Percentiles rank a stretch among this genome's conserved stretches.
Evolutionary conservation across 768 basidiomycete species (phyloP).

Genomic region (Mycena amicta): DNA sequence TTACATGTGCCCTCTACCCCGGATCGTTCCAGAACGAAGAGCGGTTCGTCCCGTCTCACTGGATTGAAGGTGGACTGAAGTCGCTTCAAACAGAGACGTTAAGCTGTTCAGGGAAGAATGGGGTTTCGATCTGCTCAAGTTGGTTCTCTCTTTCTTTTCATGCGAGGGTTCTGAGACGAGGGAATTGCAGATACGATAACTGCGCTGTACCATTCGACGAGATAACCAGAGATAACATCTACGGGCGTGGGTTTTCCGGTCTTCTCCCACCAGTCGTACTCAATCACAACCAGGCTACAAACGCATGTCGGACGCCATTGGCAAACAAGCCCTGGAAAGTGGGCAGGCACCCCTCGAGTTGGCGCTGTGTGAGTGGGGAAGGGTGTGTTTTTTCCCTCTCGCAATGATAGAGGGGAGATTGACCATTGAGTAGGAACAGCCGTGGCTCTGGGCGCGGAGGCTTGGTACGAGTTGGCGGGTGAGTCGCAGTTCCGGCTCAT

Average conservation of each 20-base stretch:
- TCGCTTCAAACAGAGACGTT: constrained; percentile 48
- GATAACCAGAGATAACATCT: constrained; percentile 55
- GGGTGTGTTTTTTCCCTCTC: constrained; percentile 38
- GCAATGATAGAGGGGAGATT: too few relatives aligned
- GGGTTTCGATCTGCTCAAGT: constrained; percentile 72
- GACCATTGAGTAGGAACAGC: constrained; percentile 47
- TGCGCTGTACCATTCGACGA: constrained; percentile 63
- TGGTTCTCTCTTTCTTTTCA: constrained; percentile 20
- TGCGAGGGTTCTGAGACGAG: too few relatives aligned
- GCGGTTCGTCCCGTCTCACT: too few relatives aligned
- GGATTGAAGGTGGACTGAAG: too few relatives aligned
- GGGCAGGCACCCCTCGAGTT: constrained; percentile 58
- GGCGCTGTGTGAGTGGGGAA: constrained; percentile 71
- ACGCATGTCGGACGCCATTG: constrained; percentile 63
- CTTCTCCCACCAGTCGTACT: neutral
- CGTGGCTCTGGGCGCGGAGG: constrained; percentile 62
- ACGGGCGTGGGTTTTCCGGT: constrained; percentile 46
- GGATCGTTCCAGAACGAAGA: constrained; percentile 68
- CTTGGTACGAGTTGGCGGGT: constrained; percentile 72
- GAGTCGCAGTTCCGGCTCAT: too few relatives aligned
- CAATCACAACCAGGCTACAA: constrained; percentile 46
- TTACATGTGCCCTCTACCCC: constrained; percentile 64
- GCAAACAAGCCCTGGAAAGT: constrained; percentile 45
- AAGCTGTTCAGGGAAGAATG: constrained; percentile 59
- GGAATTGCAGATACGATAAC: constrained; percentile 65